A percentile compares a stretch with the other conserved stretches of the same genome.
Conservation (phyloP, 2,329 filamentous ascomycete species). For the Trichoderma atrobrunneum region DNA sequence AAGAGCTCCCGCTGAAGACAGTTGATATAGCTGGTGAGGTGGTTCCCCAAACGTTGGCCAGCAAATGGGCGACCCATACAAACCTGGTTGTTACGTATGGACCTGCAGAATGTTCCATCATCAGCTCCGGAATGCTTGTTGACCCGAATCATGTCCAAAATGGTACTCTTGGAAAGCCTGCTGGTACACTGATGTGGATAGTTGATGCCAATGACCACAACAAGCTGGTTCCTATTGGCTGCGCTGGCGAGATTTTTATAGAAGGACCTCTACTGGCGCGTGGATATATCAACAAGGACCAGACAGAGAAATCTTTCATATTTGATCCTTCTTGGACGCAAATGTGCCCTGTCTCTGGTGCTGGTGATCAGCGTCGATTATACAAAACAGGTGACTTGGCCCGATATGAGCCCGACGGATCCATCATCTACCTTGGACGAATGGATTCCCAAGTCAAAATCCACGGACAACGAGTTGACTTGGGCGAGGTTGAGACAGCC, state of each 20-base stretch:
- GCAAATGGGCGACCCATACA: background rate
- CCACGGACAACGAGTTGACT: slow-evolving; percentile 52
- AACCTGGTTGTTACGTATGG: background rate
- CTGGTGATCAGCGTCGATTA: slow-evolving; percentile 23
- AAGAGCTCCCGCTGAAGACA: slow-evolving; percentile 17
- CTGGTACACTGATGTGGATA: slow-evolving; percentile 2
- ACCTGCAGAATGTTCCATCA: background rate
- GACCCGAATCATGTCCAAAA: background rate
- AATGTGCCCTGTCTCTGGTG: background rate
- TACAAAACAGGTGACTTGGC: slow-evolving; percentile 49
- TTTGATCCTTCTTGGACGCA: background rate
- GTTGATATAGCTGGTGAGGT: slow-evolving; percentile 23
- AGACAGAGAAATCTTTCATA: slow-evolving; percentile 2
- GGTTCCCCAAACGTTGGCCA: background rate
- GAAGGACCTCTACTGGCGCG: slow-evolving; percentile 13
- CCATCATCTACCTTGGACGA: slow-evolving; percentile 44
- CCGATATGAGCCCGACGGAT: slow-evolving; percentile 37
- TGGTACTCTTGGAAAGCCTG: background rate
- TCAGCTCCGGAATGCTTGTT: background rate
- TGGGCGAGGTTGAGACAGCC: background rate
- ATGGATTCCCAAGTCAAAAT: slow-evolving; percentile 57
- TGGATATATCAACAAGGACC: slow-evolving; percentile 5
- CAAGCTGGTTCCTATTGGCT: slow-evolving; percentile 12
- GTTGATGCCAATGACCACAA: background rate
- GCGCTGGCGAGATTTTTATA: slow-evolving; percentile 11